phyloP scores from a whole-genome alignment of 495 filamentous ascomycete species.

The Aspergillus ostianus region DNA sequence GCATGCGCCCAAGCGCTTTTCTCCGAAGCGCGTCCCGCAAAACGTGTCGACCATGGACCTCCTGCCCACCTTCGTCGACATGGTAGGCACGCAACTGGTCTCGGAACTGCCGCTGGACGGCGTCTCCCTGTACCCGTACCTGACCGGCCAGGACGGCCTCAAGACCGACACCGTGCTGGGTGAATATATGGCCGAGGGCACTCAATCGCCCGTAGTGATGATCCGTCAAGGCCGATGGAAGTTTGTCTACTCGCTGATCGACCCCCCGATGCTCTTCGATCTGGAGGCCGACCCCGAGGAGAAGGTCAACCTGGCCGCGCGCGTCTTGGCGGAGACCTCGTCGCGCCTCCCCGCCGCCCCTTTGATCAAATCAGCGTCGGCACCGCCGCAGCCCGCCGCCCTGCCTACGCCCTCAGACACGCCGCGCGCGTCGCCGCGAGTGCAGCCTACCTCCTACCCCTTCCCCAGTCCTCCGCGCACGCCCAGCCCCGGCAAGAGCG shows the following conservation, averaged over 20 bases:
- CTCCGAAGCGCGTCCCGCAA: constrained; percentile 63
- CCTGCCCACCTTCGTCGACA: constrained; percentile 76
- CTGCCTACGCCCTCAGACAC: constrained; percentile 42
- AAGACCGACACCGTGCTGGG: constrained; percentile 74
- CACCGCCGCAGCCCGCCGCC: constrained; percentile 19
- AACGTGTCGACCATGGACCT: constrained; percentile 87
- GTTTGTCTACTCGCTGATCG: constrained; percentile 75
- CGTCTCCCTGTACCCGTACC: constrained; percentile 65
- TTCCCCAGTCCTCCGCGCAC: constrained; percentile 45
- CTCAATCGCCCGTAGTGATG: constrained; percentile 85
- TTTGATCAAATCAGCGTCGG: constrained; percentile 16
- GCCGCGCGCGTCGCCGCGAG: constrained; percentile 31
- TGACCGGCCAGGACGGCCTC: constrained; percentile 55
- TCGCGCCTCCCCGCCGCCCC: constrained; percentile 13
- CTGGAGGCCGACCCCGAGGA: constrained; percentile 71
- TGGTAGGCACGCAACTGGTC: constrained; percentile 65
- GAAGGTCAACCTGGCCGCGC: constrained; percentile 62
- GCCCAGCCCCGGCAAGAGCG: constrained; percentile 34
- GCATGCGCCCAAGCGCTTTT: constrained; percentile 65
- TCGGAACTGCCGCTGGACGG: constrained; percentile 74
- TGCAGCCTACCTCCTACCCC: constrained; percentile 34
- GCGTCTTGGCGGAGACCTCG: constrained; percentile 20
- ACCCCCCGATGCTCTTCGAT: constrained; percentile 78
- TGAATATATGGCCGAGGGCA: constrained; percentile 89
- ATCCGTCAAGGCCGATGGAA: constrained; percentile 81